phyloP scores from a whole-genome alignment of 2,329 filamentous ascomycete species.

The Colletotrichum scovillei region DNA sequence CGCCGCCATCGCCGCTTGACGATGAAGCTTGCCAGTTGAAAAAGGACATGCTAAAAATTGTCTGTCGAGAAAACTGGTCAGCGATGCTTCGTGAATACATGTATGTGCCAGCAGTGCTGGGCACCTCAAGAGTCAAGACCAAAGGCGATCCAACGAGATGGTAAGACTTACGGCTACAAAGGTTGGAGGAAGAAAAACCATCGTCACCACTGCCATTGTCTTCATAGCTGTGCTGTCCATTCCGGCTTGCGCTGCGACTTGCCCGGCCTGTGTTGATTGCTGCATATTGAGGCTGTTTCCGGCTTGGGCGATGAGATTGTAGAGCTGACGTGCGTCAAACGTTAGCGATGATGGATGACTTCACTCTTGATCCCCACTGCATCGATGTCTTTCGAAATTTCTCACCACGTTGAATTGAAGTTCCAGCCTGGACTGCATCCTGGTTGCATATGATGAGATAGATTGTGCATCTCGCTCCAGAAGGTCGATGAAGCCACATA shows the following conservation, averaged over 20 bases:
- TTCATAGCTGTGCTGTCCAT: constrained; percentile 5
- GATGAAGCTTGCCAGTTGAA: neutral
- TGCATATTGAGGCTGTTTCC: neutral
- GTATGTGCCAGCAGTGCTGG: too few relatives aligned
- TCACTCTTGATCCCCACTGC: neutral
- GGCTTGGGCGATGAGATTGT: neutral
- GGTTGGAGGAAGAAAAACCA: neutral
- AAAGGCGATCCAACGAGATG: neutral
- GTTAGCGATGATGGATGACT: neutral
- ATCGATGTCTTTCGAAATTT: neutral
- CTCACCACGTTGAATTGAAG: neutral
- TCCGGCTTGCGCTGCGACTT: neutral
- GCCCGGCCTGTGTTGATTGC: too few relatives aligned
- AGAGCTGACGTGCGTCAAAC: neutral
- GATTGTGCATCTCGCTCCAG: neutral
- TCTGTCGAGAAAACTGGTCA: neutral
- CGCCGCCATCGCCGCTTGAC: neutral
- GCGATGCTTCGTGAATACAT: neutral
- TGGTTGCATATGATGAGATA: neutral
- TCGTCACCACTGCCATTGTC: neutral
- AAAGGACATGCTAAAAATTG: neutral
- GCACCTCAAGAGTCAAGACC: too few relatives aligned
- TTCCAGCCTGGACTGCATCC: neutral
- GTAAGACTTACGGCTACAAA: neutral
- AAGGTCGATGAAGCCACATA: neutral